A percentile compares a stretch with the other conserved stretches of the same genome.
Evolutionary conservation across 2,329 filamentous ascomycete species (phyloP).

Genomic region (Aspergillus alliaceus): DNA sequence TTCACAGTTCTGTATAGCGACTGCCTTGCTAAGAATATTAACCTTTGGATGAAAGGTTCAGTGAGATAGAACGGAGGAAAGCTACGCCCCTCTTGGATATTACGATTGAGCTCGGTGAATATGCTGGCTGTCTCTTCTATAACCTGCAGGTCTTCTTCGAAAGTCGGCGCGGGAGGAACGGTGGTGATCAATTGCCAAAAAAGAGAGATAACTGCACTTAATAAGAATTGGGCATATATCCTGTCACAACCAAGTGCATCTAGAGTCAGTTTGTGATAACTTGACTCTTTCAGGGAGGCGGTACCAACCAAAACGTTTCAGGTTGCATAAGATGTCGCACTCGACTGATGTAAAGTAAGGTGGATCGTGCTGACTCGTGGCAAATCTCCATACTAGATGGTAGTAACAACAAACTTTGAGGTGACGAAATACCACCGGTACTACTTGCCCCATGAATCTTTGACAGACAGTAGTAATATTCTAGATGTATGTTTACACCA

Average conservation of each 20-base stretch:
- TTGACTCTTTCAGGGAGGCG: not conserved
- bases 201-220: slow-evolving; percentile 21
- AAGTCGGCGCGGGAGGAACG: slow-evolving; percentile 10
- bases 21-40: slow-evolving; percentile 26
- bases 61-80: slow-evolving; percentile 25
- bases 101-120: slow-evolving; percentile 12
- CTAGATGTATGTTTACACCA: slow-evolving; percentile 24
- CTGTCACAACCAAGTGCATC: slow-evolving; percentile 4
- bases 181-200: slow-evolving; percentile 22
- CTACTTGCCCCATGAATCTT: slow-evolving; percentile 24
- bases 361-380: slow-evolving; percentile 22
- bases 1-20: not conserved
- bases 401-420: slow-evolving; percentile 12
- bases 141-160: slow-evolving; percentile 17
- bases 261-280: not conserved
- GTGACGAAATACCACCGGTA: not conserved
- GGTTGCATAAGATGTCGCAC: slow-evolving; percentile 18
- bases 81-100: slow-evolving; percentile 9
- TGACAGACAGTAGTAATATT: slow-evolving; percentile 26
- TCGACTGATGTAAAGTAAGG: slow-evolving; percentile 21
- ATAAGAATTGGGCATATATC: slow-evolving; percentile 25
- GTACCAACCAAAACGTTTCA: slow-evolving; percentile 22
- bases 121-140: slow-evolving; percentile 15
- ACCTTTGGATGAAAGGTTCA: slow-evolving; percentile 14
- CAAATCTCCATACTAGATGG: slow-evolving; percentile 25